phyloP scores from a whole-genome alignment of 495 filamentous ascomycete species.

The Cryomyces minteri region DNA sequence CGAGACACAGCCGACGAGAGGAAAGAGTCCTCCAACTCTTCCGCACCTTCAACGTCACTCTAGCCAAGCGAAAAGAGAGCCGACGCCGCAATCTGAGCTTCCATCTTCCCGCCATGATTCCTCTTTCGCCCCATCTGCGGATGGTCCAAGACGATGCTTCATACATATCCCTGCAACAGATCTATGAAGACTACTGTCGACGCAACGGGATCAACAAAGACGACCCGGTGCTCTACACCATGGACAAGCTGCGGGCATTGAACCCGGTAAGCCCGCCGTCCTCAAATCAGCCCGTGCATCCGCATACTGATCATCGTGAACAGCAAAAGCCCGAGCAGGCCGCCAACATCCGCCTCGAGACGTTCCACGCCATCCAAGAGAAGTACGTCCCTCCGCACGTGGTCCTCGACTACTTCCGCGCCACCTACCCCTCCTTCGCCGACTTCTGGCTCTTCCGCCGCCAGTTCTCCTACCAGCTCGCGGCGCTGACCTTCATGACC shows the following conservation, averaged over 20 bases:
- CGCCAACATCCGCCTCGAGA: constrained; percentile 55
- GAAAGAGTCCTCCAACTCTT: constrained; percentile 95
- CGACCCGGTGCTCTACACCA: constrained; percentile 82
- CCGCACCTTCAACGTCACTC: constrained; percentile 82
- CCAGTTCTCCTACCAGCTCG: constrained; percentile 89
- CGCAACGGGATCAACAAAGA: constrained; percentile 76
- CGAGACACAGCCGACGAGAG: constrained; percentile 77
- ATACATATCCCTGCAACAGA: constrained; percentile 81
- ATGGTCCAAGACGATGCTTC: constrained; percentile 89
- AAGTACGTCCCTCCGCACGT: constrained; percentile 70
- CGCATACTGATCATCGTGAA: constrained; percentile 28
- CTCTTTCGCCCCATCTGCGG: constrained; percentile 78
- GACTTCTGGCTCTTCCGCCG: constrained; percentile 98
- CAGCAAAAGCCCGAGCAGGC: constrained; percentile 35
- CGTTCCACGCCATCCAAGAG: constrained; percentile 77
- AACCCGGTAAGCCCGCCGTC: constrained; percentile 12
- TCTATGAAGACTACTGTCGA: constrained; percentile 91
- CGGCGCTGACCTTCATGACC: constrained; percentile 96
- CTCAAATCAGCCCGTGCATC: neutral
- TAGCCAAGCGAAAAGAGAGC: constrained; percentile 84
- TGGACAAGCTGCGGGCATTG: constrained; percentile 72
- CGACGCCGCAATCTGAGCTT: constrained; percentile 87
- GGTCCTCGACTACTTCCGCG: constrained; percentile 76
- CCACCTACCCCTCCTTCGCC: constrained; percentile 69
- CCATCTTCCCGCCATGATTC: constrained; percentile 86